Conservation (phyloP, 2,329 filamentous ascomycete species). For the Scortechinia acanthostroma region DNA sequence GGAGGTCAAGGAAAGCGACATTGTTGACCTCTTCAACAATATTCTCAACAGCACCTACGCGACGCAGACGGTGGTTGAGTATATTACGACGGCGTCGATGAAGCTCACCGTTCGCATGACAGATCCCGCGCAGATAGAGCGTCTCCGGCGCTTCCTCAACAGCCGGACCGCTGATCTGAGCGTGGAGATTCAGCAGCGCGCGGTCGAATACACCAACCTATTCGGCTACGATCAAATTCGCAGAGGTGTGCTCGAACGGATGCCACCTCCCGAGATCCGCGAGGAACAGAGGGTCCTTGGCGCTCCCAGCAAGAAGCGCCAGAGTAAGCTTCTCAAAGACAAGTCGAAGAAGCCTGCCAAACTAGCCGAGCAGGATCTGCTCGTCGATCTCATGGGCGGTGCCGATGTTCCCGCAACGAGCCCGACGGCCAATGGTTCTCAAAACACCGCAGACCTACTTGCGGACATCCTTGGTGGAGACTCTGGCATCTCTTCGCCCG, state of each 20-base stretch:
- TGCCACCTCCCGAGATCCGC: conserved; percentile 94
- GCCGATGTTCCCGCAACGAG: conserved; percentile 50
- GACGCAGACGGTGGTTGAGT: conserved; percentile 84
- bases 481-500: conserved; percentile 36
- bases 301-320: conserved; percentile 51
- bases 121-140: conserved; percentile 78
- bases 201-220: conserved; percentile 92
- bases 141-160: conserved; percentile 72
- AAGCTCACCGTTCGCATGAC: conserved; percentile 86
- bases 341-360: conserved; percentile 41
- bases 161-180: conserved; percentile 79
- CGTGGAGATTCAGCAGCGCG: conserved; percentile 90
- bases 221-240: conserved; percentile 84
- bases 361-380: conserved; percentile 81
- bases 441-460: conserved; percentile 73
- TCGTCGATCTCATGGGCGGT: conserved; percentile 87
- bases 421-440: conserved; percentile 43
- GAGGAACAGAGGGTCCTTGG: conserved; percentile 89
- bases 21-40: conserved; percentile 84
- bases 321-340: conserved; percentile 58
- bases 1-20: conserved; percentile 76
- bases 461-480: conserved; percentile 84
- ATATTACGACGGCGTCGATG: conserved; percentile 89
- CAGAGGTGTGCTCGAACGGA: conserved; percentile 86
- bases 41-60: conserved; percentile 94